These are phyloP conservation scores for Iris macrosiphon DNA, from an alignment of 106 monocot genomes.

Conservation along the genomic window DNA sequence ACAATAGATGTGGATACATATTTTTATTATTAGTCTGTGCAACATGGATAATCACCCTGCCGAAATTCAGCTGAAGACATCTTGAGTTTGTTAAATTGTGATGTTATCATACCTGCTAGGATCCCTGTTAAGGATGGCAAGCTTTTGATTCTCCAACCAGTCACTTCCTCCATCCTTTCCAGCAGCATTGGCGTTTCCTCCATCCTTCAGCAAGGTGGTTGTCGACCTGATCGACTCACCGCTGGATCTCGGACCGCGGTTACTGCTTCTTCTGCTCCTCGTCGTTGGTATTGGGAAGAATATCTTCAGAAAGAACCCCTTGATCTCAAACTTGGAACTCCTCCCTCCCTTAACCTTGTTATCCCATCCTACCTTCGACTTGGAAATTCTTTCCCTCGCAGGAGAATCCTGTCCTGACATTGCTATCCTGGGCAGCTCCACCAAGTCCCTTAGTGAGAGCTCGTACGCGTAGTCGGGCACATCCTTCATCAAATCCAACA, in stretches of 20 bases:
- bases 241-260: background rate
- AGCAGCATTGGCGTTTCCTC: too few species aligned
- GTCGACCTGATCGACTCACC: too few species aligned
- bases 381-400: background rate
- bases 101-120: too few species aligned
- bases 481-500: constrained; percentile 5
- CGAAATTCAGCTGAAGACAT: too few species aligned
- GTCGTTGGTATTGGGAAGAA: constrained; percentile 1
- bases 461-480: constrained; percentile 17
- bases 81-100: too few species aligned
- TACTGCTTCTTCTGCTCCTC: background rate
- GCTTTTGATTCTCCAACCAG: too few species aligned
- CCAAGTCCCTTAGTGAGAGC: constrained; percentile 25
- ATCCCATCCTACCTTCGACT: background rate
- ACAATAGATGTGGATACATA: too few species aligned
- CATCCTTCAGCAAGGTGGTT: too few species aligned
- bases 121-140: too few species aligned
- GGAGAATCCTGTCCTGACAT: background rate
- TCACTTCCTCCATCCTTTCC: too few species aligned
- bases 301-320: constrained; percentile 10
- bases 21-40: too few species aligned
- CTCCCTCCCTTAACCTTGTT: constrained; percentile 9
- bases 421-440: constrained; percentile 7
- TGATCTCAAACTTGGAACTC: background rate
- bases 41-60: too few species aligned